phyloP scores from a whole-genome alignment of 2,329 filamentous ascomycete species.

The Atkinsonella texensis region DNA sequence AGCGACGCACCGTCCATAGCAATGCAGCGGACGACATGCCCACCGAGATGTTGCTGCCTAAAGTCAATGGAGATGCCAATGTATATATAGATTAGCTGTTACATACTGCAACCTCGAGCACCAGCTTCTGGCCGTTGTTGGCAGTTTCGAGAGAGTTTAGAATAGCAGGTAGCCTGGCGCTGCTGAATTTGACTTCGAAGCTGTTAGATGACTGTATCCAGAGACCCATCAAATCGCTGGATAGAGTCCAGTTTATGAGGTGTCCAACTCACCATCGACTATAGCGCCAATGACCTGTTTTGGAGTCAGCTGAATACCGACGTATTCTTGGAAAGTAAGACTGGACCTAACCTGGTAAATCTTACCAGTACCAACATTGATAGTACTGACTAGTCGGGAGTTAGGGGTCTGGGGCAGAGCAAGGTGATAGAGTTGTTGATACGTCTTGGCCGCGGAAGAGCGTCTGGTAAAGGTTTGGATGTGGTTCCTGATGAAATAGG shows the following conservation, averaged over 20 bases:
- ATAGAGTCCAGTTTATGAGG: background rate
- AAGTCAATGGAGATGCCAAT: background rate
- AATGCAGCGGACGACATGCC: conserved; percentile 99
- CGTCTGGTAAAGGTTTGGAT: too few relatives aligned
- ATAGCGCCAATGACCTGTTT: conserved; percentile 96
- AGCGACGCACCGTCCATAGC: conserved; percentile 99
- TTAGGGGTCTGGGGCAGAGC: too few relatives aligned
- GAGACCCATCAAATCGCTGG: background rate
- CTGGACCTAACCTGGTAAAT: conserved; percentile 55
- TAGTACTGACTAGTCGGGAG: conserved; percentile 47
- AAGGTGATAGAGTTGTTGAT: too few relatives aligned
- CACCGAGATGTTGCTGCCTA: conserved; percentile 90
- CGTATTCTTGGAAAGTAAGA: conserved; percentile 2
- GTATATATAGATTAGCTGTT: too few relatives aligned
- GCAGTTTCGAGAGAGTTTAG: conserved; percentile 89
- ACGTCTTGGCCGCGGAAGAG: too few relatives aligned
- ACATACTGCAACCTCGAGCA: conserved; percentile 90
- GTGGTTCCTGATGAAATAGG: too few relatives aligned
- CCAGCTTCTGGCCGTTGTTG: conserved; percentile 88
- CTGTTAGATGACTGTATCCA: conserved; percentile 13
- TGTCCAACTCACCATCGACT: conserved; percentile 71
- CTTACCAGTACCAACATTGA: conserved; percentile 50
- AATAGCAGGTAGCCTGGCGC: conserved; percentile 86
- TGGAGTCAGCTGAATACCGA: conserved; percentile 26
- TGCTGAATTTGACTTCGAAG: conserved; percentile 84